Evolutionary conservation across 331 rosid species (phyloP), one percentile per base, ranked within the genome.

Genomic region (Dryas integrifolia): DNA sequence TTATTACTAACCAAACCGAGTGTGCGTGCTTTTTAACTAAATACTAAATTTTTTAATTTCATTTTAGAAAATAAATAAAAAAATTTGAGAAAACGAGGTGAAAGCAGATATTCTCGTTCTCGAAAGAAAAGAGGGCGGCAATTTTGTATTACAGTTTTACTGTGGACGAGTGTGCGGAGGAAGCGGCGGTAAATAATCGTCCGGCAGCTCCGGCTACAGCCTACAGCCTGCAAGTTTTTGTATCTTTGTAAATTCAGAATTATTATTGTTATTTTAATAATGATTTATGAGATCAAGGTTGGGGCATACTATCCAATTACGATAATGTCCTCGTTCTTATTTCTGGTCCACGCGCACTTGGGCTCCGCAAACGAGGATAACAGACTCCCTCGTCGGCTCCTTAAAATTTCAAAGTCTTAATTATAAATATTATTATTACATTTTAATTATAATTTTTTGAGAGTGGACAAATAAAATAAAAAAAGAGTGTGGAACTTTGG

Each of bases 71-170:
- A 56, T 11, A 43, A 4, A 14, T 30, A 49, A 35, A 13, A 5
- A 14, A 50, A 74, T 21, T 46, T 41, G 44, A 57, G 77, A 77
- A 77, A 70, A 56, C 57, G 73, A 72, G 71, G 41, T 44, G 56
- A 73, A 68, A 73, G 16, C 52, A 77, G 35, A 65, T 66, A 66
- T 80, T 65, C 71, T 35, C 61, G 51, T 44, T 62, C 67, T 53
- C 9, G 64, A 69, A 62, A 8, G 13, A 49, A 48, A 30, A 16
- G 12, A 16, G 26, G 44, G 73, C 64, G 69, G 75, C 75, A 49
- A 41, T 49, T 59, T 67, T 48, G 67, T 59, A 7, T 58, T 43
- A 9, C 66, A 21, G 58, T 58, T 24, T 24, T 14, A 57, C 47
- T 3, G 5, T 15, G 9, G 16, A 5, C 2, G 50, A 9, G 0